These are phyloP conservation scores for Fagopyrum tataricum DNA, from an alignment of 148 eudicot species.

Conservation along the genomic window DNA sequence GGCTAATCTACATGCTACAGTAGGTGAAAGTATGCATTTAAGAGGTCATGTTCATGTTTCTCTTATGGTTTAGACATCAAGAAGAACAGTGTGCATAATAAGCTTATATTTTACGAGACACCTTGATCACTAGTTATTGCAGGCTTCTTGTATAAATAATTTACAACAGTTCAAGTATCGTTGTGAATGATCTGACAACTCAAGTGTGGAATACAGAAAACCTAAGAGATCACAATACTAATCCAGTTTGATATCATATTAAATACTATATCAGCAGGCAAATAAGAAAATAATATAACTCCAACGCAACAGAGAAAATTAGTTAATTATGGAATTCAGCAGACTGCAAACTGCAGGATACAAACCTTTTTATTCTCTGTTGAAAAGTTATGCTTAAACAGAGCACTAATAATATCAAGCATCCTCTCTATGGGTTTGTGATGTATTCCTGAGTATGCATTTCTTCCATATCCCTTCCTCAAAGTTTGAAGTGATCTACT, in stretches of 20 bases:
- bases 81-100: neutral
- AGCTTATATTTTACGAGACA: neutral
- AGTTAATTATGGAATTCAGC: neutral
- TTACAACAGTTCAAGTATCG: neutral
- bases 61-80: neutral
- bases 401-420: conserved; percentile 33
- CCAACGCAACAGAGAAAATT: neutral
- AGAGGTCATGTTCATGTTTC: neutral
- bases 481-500: conserved; percentile 24
- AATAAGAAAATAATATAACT: neutral
- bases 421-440: conserved; percentile 39
- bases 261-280: neutral
- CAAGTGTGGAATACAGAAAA: neutral
- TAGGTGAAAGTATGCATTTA: neutral
- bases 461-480: conserved; percentile 22
- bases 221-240: neutral
- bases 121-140: conserved; percentile 1
- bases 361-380: conserved; percentile 37
- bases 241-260: neutral
- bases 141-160: neutral
- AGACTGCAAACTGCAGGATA: conserved; percentile 6
- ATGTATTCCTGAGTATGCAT: conserved; percentile 14
- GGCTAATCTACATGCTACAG: neutral
- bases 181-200: neutral
- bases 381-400: conserved; percentile 25